A percentile compares a stretch with the other conserved stretches of the same genome.
phyloP scores from a whole-genome alignment of 2,329 filamentous ascomycete species.

The Cadophora sp. region DNA sequence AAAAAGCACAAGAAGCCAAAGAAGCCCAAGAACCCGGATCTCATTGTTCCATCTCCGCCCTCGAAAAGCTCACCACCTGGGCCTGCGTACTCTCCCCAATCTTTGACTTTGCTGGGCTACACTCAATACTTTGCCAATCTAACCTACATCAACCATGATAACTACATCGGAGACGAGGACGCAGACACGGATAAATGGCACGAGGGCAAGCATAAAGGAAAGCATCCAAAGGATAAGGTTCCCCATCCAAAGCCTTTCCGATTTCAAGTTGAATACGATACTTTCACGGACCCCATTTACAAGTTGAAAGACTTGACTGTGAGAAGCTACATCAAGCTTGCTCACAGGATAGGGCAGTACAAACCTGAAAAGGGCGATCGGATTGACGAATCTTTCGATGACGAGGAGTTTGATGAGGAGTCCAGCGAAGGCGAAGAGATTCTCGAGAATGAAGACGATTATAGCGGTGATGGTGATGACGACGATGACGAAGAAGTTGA shows the following conservation, averaged over 20 bases:
- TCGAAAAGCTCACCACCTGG: constrained; percentile 77
- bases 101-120: constrained; percentile 79
- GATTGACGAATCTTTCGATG: constrained; percentile 34
- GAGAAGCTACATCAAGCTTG: constrained; percentile 78
- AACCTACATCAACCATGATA: constrained; percentile 82
- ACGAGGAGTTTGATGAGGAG: constrained; percentile 34
- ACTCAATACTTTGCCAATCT: constrained; percentile 95
- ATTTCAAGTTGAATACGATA: constrained; percentile 88
- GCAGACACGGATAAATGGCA: constrained; percentile 60
- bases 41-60: constrained; percentile 74
- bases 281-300: constrained; percentile 77
- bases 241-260: constrained; percentile 69
- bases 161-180: constrained; percentile 52
- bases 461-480: constrained; percentile 35
- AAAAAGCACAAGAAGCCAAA: constrained; percentile 54
- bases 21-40: constrained; percentile 63
- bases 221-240: constrained; percentile 59
- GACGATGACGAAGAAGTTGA: constrained; percentile 31
- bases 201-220: constrained; percentile 66
- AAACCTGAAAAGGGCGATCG: constrained; percentile 46
- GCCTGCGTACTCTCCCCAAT: constrained; percentile 87
- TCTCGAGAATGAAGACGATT: constrained; percentile 32
- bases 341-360: constrained; percentile 74
- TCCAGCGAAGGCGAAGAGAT: constrained; percentile 39
- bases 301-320: constrained; percentile 84